A percentile compares a stretch with the other conserved stretches of the same genome.
Evolutionary conservation across 2,329 filamentous ascomycete genomes (phyloP).

Genomic region (Aspergillus sp.): DNA sequence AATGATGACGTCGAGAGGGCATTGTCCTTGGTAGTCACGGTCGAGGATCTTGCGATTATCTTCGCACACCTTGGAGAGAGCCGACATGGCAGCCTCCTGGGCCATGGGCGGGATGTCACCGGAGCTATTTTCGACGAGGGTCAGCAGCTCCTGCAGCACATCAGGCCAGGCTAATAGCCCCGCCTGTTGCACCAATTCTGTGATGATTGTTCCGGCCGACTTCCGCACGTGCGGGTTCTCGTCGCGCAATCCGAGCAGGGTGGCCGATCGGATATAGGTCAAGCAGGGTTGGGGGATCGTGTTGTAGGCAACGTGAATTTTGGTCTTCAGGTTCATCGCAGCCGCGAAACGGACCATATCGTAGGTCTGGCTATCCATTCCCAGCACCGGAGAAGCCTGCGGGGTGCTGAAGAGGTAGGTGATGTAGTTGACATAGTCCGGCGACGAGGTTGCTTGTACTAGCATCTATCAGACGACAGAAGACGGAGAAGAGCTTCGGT

Average conservation of each 20-base stretch:
- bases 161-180: constrained; percentile 91
- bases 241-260: constrained; percentile 80
- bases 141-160: constrained; percentile 78
- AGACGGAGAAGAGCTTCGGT: constrained; percentile 9
- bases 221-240: constrained; percentile 78
- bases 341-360: constrained; percentile 79
- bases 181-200: constrained; percentile 81
- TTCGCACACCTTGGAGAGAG: constrained; percentile 93
- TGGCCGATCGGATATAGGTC: constrained; percentile 74
- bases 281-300: constrained; percentile 73
- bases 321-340: constrained; percentile 94
- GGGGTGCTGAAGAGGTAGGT: constrained; percentile 82
- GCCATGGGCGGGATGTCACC: constrained; percentile 69
- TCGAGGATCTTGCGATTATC: constrained; percentile 87
- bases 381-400: constrained; percentile 56
- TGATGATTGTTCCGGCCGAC: constrained; percentile 90
- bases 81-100: constrained; percentile 92
- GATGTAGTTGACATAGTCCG: constrained; percentile 96
- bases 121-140: constrained; percentile 71
- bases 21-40: constrained; percentile 82
- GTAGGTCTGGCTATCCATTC: constrained; percentile 65
- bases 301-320: constrained; percentile 74
- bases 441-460: constrained; percentile 79
- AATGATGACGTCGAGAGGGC: constrained; percentile 83
- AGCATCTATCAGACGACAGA: constrained; percentile 69